These are phyloP conservation scores for Stemphylium vesicarium DNA, from an alignment of 2,329 filamentous ascomycete genomes.

Conservation along the genomic window DNA sequence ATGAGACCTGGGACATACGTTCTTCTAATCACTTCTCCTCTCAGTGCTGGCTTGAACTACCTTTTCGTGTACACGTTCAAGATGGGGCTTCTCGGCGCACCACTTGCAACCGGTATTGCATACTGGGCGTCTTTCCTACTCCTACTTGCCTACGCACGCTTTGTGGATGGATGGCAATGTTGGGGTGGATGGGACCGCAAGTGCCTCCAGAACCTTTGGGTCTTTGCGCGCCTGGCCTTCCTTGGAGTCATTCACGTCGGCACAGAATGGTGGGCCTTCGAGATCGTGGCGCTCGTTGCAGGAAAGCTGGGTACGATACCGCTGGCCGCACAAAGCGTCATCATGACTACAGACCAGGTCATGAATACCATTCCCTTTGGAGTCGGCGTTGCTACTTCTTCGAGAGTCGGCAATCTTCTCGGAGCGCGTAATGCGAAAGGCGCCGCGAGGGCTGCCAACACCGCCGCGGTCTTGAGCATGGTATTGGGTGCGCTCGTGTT, in stretches of 20 bases:
- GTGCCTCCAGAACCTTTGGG: conserved; percentile 69
- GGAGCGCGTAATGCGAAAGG: conserved; percentile 70
- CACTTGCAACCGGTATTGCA: conserved; percentile 79
- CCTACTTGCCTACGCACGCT: conserved; percentile 74
- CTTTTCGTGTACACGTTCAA: conserved; percentile 75
- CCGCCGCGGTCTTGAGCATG: conserved; percentile 75
- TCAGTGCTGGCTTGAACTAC: conserved; percentile 65
- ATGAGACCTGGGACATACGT: conserved; percentile 70
- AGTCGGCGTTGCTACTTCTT: conserved; percentile 79
- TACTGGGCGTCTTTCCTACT: conserved; percentile 86
- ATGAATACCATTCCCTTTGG: conserved; percentile 88
- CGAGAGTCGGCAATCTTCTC: conserved; percentile 79
- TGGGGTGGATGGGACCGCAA: conserved; percentile 77
- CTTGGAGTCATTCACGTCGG: conserved; percentile 83
- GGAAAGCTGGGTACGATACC: conserved; percentile 79
- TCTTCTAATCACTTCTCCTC: conserved; percentile 64
- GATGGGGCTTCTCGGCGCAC: conserved; percentile 78
- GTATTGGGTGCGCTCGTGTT: conserved; percentile 72
- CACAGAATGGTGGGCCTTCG: conserved; percentile 94
- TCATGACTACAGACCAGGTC: conserved; percentile 88
- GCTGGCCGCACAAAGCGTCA: conserved; percentile 82
- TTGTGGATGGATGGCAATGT: conserved; percentile 73
- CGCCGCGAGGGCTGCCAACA: conserved; percentile 75
- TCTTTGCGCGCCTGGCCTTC: conserved; percentile 75
- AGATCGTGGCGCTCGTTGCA: conserved; percentile 84